Percentiles rank a stretch among this genome's conserved stretches.
Conservation (phyloP, 2,329 filamentous ascomycete species). For the Gliomastix tumulicola region DNA sequence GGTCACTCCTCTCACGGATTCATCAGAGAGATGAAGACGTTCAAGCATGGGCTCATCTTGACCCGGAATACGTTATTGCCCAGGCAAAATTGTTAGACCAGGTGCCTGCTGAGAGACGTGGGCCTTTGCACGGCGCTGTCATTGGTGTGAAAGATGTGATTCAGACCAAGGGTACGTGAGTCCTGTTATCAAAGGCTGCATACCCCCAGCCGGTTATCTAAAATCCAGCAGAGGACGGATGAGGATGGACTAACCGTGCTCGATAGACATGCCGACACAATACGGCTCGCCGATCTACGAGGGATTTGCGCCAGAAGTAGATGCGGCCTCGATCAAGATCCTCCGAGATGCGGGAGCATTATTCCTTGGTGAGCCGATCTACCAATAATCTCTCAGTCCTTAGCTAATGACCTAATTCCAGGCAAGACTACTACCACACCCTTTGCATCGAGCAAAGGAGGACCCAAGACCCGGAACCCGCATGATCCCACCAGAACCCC, state of each 20-base stretch:
- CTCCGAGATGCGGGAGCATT: constrained; percentile 46
- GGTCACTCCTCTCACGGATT: constrained; percentile 37
- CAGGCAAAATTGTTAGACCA: constrained; percentile 42
- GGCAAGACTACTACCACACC: constrained; percentile 44
- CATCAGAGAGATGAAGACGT: constrained; percentile 31
- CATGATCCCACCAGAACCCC: constrained; percentile 56
- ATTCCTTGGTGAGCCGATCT: constrained; percentile 25
- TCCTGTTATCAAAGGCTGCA: too few species aligned
- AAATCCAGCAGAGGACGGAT: too few species aligned
- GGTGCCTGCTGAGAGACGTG: constrained; percentile 36
- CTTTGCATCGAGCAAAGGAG: constrained; percentile 44
- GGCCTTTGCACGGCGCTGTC: constrained; percentile 49
- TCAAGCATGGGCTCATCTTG: constrained; percentile 42
- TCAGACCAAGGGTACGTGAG: constrained; percentile 42
- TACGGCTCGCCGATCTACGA: constrained; percentile 46
- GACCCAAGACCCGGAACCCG: constrained; percentile 47
- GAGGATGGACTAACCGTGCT: too few species aligned
- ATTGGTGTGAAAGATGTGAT: constrained; percentile 56
- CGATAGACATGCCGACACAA: constrained; percentile 46
- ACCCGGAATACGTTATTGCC: constrained; percentile 32
- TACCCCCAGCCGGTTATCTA: too few species aligned
- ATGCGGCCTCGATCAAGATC: constrained; percentile 41
- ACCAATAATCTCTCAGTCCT: too few species aligned
- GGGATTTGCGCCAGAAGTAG: constrained; percentile 30
- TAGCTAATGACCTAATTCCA: too few species aligned